Conservation (phyloP, 179 eudicot genomes). For the Camellia oleifera region DNA sequence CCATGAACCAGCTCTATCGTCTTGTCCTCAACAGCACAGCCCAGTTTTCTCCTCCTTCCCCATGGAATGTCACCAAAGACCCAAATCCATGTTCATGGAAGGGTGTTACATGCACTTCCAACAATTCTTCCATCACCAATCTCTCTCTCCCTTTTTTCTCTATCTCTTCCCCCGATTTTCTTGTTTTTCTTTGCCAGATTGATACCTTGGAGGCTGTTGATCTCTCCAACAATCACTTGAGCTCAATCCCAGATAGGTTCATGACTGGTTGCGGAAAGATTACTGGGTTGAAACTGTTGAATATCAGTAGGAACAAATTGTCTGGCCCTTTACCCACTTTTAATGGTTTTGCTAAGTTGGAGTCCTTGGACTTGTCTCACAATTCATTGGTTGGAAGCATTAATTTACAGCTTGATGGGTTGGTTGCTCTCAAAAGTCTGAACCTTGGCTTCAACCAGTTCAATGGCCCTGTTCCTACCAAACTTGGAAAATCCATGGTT, state of each 20-base stretch:
- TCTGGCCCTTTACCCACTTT: conserved; percentile 49
- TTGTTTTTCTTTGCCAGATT: conserved; percentile 44
- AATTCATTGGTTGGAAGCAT: conserved; percentile 41
- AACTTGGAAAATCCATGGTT: conserved; percentile 36
- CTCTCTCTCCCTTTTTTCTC: conserved; percentile 41
- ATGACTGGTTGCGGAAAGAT: conserved; percentile 38
- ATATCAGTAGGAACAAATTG: conserved; percentile 53
- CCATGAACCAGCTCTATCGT: conserved; percentile 44
- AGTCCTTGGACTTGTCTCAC: conserved; percentile 51
- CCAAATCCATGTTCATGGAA: conserved; percentile 74
- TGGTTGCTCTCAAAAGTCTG: conserved; percentile 47
- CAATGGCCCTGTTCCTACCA: conserved; percentile 49
- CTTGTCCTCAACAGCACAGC: conserved; percentile 30
- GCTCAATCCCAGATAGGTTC: conserved; percentile 48
- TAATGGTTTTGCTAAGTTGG: conserved; percentile 44
- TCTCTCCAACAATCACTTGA: conserved; percentile 49
- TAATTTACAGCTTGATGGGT: conserved; percentile 37
- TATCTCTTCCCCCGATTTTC: conserved; percentile 34
- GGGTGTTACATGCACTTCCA: conserved; percentile 52
- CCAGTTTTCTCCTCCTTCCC: conserved; percentile 3
- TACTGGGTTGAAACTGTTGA: conserved; percentile 46
- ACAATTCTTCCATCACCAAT: conserved; percentile 29
- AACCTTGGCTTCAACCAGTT: conserved; percentile 52
- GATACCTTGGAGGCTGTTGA: conserved; percentile 50
- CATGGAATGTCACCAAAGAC: conserved; percentile 36